These are phyloP conservation scores for Eucalyptus curtisii DNA, from an alignment of 345 rosid species.

Conservation along the genomic window DNA sequence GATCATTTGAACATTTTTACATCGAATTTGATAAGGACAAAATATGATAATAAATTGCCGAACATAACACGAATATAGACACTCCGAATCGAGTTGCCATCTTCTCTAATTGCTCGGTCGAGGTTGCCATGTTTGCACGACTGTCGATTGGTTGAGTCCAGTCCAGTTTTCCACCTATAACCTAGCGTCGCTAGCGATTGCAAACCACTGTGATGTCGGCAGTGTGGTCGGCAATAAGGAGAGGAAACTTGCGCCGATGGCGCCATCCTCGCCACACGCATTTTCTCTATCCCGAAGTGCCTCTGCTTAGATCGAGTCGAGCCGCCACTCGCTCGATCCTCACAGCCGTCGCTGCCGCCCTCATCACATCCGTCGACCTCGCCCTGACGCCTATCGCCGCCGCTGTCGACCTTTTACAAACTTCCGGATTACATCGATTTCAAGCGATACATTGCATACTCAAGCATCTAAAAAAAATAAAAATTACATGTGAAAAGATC, in stretches of 20 bases:
- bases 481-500: not conserved
- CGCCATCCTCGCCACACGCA: not conserved
- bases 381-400: fast-evolving
- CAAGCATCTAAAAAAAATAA: not conserved
- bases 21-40: not conserved
- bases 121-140: not conserved
- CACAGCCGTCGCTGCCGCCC: fast-evolving
- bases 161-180: too few relatives aligned
- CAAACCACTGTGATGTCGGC: fast-evolving
- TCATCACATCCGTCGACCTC: fast-evolving
- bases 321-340: not conserved
- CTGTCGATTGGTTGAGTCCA: fast-evolving
- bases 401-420: not conserved
- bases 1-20: not conserved
- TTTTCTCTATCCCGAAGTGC: not conserved
- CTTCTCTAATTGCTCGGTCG: fast-evolving
- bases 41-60: not conserved
- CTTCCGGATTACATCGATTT: not conserved
- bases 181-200: fast-evolving
- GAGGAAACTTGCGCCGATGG: fast-evolving
- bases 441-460: not conserved
- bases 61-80: not conserved
- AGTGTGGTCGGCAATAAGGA: fast-evolving
- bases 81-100: fast-evolving
- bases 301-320: fast-evolving